phyloP scores from a whole-genome alignment of 2,329 filamentous ascomycete genomes.

The Cladosporium sp. region DNA sequence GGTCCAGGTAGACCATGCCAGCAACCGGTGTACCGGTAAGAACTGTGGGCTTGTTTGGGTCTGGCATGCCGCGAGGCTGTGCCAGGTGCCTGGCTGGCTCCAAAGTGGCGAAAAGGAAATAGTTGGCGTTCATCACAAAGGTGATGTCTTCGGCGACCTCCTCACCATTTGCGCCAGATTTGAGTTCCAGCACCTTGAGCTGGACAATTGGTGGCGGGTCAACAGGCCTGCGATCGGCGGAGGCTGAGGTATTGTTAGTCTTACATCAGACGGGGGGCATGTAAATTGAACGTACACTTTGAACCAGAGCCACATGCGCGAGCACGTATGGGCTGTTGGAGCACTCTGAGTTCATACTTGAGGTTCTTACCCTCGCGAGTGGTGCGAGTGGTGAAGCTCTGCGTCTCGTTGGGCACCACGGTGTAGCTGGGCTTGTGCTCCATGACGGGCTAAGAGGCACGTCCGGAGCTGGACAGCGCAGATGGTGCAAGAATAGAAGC shows the following conservation, averaged over 20 bases:
- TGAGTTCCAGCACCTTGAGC: constrained; percentile 77
- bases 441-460: constrained; percentile 14
- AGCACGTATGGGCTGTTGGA: constrained; percentile 92
- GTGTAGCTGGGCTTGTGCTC: constrained; percentile 24
- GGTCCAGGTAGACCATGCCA: constrained; percentile 92
- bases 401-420: constrained; percentile 60
- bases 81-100: constrained; percentile 83
- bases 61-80: constrained; percentile 68
- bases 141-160: constrained; percentile 71
- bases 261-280: background rate
- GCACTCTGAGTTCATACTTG: constrained; percentile 78
- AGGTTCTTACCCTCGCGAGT: constrained; percentile 76
- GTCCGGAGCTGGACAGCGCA: background rate
- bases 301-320: constrained; percentile 93
- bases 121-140: constrained; percentile 91
- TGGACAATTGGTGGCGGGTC: constrained; percentile 94
- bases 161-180: constrained; percentile 44
- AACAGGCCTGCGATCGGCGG: constrained; percentile 85
- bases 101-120: constrained; percentile 93
- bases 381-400: constrained; percentile 53
- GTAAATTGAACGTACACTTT: constrained; percentile 68
- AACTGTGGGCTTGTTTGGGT: constrained; percentile 69
- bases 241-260: constrained; percentile 53
- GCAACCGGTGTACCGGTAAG: constrained; percentile 93
- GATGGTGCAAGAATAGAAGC: background rate